Percentiles rank a stretch among this genome's conserved stretches.
These are phyloP conservation scores for Oligophagozyma castellii DNA, from an alignment of 1,139 yeast genomes.

Conservation along the genomic window DNA sequence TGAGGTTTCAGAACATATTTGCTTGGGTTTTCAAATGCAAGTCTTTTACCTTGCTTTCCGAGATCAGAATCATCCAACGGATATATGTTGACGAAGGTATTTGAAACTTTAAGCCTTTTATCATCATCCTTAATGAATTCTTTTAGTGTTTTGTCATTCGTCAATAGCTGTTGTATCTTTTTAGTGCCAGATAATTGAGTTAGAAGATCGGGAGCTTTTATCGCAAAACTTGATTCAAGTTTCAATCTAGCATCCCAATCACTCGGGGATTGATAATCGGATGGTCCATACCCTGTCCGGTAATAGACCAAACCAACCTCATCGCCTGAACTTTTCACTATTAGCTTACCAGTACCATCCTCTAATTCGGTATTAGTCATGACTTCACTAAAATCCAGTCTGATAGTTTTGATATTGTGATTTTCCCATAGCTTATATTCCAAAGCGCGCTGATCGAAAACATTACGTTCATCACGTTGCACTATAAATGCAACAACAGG, in stretches of 20 bases:
- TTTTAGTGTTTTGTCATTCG: conserved; percentile 36
- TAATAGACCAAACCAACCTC: conserved; percentile 84
- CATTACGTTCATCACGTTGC: conserved; percentile 77
- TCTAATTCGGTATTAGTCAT: conserved; percentile 26
- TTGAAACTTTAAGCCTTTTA: conserved; percentile 27
- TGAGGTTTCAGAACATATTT: conserved; percentile 85
- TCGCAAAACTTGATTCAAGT: conserved; percentile 64
- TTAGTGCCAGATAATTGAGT: conserved; percentile 90
- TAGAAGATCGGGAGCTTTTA: conserved; percentile 80
- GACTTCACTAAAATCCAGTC: conserved; percentile 57
- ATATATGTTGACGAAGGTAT: conserved; percentile 73
- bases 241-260: conserved; percentile 69
- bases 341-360: conserved; percentile 32
- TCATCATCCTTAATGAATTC: conserved; percentile 29
- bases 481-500: conserved; percentile 66
- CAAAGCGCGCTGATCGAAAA: conserved; percentile 77
- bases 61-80: conserved; percentile 64
- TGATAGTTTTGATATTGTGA: conserved; percentile 43
- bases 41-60: conserved; percentile 49
- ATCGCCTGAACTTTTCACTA: conserved; percentile 38
- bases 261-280: conserved; percentile 43
- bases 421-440: conserved; percentile 54
- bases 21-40: conserved; percentile 57
- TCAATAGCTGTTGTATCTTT: conserved; percentile 79
- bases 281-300: conserved; percentile 79